These are phyloP conservation scores for Decorospora gaudefroyi DNA, from an alignment of 2,329 filamentous ascomycete genomes.

Conservation along the genomic window DNA sequence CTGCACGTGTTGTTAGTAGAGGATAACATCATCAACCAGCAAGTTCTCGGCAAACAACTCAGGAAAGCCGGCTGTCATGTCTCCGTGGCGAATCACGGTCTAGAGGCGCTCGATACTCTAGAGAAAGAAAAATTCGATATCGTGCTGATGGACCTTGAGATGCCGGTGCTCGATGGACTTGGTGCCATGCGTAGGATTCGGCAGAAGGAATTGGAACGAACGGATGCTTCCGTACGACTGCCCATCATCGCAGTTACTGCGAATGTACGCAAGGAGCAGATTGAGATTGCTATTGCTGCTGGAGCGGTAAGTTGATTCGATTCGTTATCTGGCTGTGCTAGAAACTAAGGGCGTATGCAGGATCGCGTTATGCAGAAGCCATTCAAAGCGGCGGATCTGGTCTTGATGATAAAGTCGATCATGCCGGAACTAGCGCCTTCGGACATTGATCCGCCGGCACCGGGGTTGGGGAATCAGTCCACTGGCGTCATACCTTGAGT, in stretches of 20 bases:
- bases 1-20: conserved; percentile 46
- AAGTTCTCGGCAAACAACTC: conserved; percentile 45
- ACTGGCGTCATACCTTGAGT: conserved; percentile 25
- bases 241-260: conserved; percentile 48
- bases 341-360: conserved; percentile 16
- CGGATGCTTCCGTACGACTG: conserved; percentile 17
- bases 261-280: conserved; percentile 46
- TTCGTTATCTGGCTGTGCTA: neutral
- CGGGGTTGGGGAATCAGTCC: conserved; percentile 12
- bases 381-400: conserved; percentile 43
- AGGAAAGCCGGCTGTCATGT: conserved; percentile 41
- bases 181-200: conserved; percentile 55
- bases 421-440: conserved; percentile 29
- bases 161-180: conserved; percentile 59
- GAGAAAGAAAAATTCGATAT: conserved; percentile 38
- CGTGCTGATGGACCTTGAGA: conserved; percentile 58
- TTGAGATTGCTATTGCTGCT: conserved; percentile 40
- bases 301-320: conserved; percentile 34
- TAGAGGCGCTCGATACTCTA: conserved; percentile 43
- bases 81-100: conserved; percentile 45
- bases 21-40: conserved; percentile 49
- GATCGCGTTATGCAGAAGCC: conserved; percentile 47
- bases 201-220: conserved; percentile 41
- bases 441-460: conserved; percentile 24
- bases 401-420: conserved; percentile 44